Percentiles rank a stretch among this genome's conserved stretches.
Evolutionary conservation across 2,329 filamentous ascomycete genomes (phyloP).

Genomic region (Nothophaeocryptopus gaeumannii): DNA sequence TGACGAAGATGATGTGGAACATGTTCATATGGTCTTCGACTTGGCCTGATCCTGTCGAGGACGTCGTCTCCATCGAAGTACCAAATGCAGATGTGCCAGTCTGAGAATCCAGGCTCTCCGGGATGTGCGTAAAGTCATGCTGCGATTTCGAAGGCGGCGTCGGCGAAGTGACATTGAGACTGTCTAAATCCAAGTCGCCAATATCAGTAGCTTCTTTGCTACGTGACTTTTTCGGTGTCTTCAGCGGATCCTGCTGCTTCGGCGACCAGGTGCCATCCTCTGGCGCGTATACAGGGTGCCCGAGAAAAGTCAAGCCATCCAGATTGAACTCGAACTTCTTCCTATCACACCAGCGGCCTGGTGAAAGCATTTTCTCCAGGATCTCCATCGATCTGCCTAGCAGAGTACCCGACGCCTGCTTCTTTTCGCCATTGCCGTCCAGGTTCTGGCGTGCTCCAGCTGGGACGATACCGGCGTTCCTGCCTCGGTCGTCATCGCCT

Average conservation of each 20-base stretch:
- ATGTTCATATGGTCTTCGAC: slow-evolving; percentile 72
- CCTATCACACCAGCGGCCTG: slow-evolving; percentile 61
- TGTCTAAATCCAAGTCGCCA: slow-evolving; percentile 13
- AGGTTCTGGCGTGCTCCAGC: slow-evolving; percentile 12
- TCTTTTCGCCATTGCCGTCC: slow-evolving; percentile 4
- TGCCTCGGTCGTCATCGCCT: slow-evolving; percentile 12
- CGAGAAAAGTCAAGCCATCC: slow-evolving; percentile 75
- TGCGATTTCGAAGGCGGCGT: slow-evolving; percentile 7
- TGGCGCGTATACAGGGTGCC: slow-evolving; percentile 78
- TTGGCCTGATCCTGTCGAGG: slow-evolving; percentile 31
- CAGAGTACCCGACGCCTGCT: slow-evolving; percentile 4
- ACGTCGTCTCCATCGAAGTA: slow-evolving; percentile 29
- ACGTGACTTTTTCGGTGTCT: slow-evolving; percentile 1
- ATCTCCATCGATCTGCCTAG: slow-evolving; percentile 52
- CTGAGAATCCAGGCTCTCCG: slow-evolving; percentile 31
- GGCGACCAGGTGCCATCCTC: slow-evolving; percentile 55
- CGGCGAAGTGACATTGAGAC: slow-evolving; percentile 15
- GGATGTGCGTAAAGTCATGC: slow-evolving; percentile 29
- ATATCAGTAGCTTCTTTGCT: slow-evolving; percentile 9
- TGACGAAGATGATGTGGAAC: slow-evolving; percentile 95
- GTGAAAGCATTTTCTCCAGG: slow-evolving; percentile 75
- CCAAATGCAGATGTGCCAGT: slow-evolving; percentile 19
- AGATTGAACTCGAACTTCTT: slow-evolving; percentile 85
- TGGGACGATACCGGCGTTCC: slow-evolving; percentile 7
- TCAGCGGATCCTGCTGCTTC: neutral